Evolutionary conservation across 441 rosid genomes (phyloP).

Genomic region (Manihot esculenta): DNA sequence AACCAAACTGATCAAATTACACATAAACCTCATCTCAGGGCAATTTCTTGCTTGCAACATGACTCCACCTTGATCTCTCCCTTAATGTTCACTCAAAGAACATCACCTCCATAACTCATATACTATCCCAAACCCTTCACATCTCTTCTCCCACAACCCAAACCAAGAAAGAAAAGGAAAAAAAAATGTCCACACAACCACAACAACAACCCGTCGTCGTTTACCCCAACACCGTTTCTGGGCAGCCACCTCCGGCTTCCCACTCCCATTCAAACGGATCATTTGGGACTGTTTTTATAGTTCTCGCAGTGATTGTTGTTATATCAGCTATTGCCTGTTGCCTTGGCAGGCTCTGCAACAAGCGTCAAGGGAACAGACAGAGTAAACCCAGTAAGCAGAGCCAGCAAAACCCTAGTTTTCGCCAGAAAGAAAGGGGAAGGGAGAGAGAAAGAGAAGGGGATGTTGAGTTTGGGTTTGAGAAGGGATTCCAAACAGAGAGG

Average conservation of each 20-base stretch:
- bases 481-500: constrained; percentile 30
- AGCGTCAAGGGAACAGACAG: constrained; percentile 15
- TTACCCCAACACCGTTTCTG: constrained; percentile 56
- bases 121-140: constrained; percentile 12
- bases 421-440: constrained; percentile 32
- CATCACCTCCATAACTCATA: constrained; percentile 13
- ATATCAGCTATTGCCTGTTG: constrained; percentile 34
- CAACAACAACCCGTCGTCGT: constrained; percentile 46
- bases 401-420: constrained; percentile 17
- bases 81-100: constrained; percentile 61
- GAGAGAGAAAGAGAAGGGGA: constrained; percentile 36
- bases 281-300: constrained; percentile 32
- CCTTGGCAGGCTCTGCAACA: constrained; percentile 31
- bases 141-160: constrained; percentile 12
- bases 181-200: constrained; percentile 37
- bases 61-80: constrained; percentile 37
- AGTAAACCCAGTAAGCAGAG: constrained; percentile 20
- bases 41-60: constrained; percentile 32
- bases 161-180: constrained; percentile 7
- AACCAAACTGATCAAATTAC: neutral
- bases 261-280: constrained; percentile 32
- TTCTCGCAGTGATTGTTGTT: constrained; percentile 33
- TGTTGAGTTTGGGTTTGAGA: constrained; percentile 46
- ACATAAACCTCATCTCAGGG: constrained; percentile 25
- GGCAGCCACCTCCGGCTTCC: constrained; percentile 26